Evolutionary conservation across 495 filamentous ascomycete genomes (phyloP).

Genomic region (Tuber brumale): DNA sequence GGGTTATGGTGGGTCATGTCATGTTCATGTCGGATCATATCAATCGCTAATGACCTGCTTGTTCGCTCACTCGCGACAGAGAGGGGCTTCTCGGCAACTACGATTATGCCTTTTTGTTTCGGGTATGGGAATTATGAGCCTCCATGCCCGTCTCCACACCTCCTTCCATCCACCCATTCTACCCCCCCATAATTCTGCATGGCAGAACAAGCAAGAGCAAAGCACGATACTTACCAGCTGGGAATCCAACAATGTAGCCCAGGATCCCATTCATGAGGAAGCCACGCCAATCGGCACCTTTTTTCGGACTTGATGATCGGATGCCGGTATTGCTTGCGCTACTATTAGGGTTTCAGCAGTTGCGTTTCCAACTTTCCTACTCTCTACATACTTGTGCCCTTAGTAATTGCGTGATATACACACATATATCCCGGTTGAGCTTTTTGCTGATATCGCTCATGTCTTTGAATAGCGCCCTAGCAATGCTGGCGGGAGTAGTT

Average conservation of each 20-base stretch:
- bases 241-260: conserved; percentile 59
- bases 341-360: conserved; percentile 63
- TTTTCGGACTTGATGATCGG: conserved; percentile 78
- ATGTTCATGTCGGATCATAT: neutral
- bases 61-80: conserved; percentile 8
- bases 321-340: conserved; percentile 75
- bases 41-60: conserved; percentile 8
- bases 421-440: neutral
- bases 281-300: conserved; percentile 58
- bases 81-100: conserved; percentile 78
- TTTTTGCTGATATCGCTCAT: conserved; percentile 47
- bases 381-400: neutral
- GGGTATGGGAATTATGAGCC: conserved; percentile 14
- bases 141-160: neutral
- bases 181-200: neutral
- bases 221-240: neutral
- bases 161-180: conserved; percentile 2
- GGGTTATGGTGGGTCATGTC: neutral
- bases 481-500: conserved; percentile 61
- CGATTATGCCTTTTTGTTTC: conserved; percentile 64
- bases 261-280: conserved; percentile 78
- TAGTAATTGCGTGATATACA: neutral
- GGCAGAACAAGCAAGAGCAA: conserved; percentile 2
- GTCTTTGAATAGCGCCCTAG: conserved; percentile 29
- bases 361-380: conserved; percentile 6